phyloP scores from a whole-genome alignment of 495 filamentous ascomycete species.

The Haplographium delicatum region DNA sequence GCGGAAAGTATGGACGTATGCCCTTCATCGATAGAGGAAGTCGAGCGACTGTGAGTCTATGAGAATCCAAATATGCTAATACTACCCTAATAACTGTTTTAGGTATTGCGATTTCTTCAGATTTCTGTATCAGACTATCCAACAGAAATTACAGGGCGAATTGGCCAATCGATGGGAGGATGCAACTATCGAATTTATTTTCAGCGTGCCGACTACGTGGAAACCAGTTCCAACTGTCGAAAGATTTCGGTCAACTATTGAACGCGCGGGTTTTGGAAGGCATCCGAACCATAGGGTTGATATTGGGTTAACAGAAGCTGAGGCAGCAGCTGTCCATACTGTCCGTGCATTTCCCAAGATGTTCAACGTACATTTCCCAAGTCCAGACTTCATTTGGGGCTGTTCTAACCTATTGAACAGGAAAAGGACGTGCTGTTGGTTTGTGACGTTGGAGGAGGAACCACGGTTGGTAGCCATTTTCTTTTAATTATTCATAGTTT shows the following conservation, averaged over 20 bases:
- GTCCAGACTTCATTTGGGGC: not conserved
- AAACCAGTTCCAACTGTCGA: conserved; percentile 51
- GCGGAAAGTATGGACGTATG: not conserved
- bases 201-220: conserved; percentile 67
- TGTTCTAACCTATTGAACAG: not conserved
- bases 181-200: conserved; percentile 55
- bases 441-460: conserved; percentile 43
- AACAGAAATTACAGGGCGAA: conserved; percentile 19
- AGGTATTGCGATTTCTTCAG: conserved; percentile 15
- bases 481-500: not conserved
- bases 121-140: conserved; percentile 39
- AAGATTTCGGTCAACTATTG: conserved; percentile 45
- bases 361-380: conserved; percentile 2
- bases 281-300: conserved; percentile 36
- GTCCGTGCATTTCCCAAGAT: conserved; percentile 5
- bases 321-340: conserved; percentile 51
- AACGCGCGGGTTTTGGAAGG: conserved; percentile 45
- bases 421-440: conserved; percentile 36
- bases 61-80: conserved; percentile 44
- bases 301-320: conserved; percentile 66
- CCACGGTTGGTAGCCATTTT: conserved; percentile 25
- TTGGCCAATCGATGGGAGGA: conserved; percentile 40
- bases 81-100: not conserved
- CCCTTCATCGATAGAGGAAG: conserved; percentile 9
- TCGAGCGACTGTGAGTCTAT: conserved; percentile 38